Base-by-base conservation (phyloP, 1,284 basidiomycete species). In the Ceratobasidium sp. region DNA sequence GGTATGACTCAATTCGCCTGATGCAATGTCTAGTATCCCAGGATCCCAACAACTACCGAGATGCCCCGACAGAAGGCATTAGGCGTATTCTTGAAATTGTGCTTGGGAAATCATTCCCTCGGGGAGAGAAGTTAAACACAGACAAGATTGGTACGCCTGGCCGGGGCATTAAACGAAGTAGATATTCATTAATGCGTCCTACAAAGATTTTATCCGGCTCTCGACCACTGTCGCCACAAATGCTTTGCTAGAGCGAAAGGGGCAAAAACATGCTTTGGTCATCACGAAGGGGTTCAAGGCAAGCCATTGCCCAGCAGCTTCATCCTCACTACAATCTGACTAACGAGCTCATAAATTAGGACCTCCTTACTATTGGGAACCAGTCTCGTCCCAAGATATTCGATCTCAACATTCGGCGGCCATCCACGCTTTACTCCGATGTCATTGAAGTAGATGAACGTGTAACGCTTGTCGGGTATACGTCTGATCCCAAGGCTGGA, bases 171-270 rank as follows among this genome's bases (percentile, higher is more conserved):
- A n/a, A n/a, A n/a, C n/a, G n/a, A n/a, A n/a, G n/a, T n/a, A n/a
- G n/a, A 21, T 26, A 21, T 69, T 46, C 55, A 1, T 28, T 63
- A 14, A 49, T 46, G 46, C 69, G 21, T 6, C 26, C 26, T 43
- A 46, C 4, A 2, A 73, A 95, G 95, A 97, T 77, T 96, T 94
- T 79, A 95, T 98, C 75, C 88, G 96, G 18, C 84, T 98, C 2
- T 95, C 93, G 0, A 98, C 97, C 0, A 99, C 97, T 0, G 95
- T 98, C 1, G 97, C 95, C 0, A 99, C 97, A 18, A 99, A 98
- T 78, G 96, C 97, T 0, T 86, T 99, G 0, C 86, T 99, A 5
- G 97, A 98, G 80, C 89, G 97, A 46, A 96, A 96, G 80, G 97
- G 97, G 0, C 90, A 94, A 78, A 89, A 90, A 76, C 95, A 98